Conservation (phyloP, 805 yeast genomes). For the Sporopachydermia quercuum region DNA sequence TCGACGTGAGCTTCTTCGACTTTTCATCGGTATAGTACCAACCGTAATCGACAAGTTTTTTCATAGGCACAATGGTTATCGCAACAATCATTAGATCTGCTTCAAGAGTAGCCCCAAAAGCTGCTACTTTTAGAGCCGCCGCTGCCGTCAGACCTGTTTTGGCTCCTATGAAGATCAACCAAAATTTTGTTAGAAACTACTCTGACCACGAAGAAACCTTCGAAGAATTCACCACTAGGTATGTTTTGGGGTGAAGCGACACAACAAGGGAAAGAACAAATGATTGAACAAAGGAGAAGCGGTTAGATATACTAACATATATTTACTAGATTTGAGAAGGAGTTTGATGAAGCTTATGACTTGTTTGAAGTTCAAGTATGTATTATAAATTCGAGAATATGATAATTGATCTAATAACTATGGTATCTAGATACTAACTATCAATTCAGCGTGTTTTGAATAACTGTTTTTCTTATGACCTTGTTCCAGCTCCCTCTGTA, state of each 20-base stretch:
- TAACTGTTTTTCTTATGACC: constrained; percentile 96
- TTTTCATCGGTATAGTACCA: too few relatives aligned
- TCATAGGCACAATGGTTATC: neutral
- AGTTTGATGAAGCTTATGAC: constrained; percentile 88
- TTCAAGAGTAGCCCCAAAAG: neutral
- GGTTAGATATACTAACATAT: constrained; percentile 1
- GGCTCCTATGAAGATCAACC: constrained; percentile 10
- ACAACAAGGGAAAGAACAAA: neutral
- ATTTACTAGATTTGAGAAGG: constrained; percentile 66
- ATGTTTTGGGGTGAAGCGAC: constrained; percentile 15
- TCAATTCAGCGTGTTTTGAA: constrained; percentile 71
- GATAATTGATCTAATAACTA: too few relatives aligned
- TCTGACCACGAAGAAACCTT: constrained; percentile 88
- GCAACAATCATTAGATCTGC: neutral
- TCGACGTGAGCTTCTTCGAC: too few relatives aligned
- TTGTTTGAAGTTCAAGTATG: constrained; percentile 61
- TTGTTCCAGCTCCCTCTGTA: constrained; percentile 96
- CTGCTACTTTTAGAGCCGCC: neutral
- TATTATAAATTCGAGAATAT: constrained; percentile 4
- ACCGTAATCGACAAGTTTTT: too few relatives aligned
- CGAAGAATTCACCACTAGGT: constrained; percentile 83
- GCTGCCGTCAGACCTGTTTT: constrained; percentile 7
- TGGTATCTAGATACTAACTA: constrained; percentile 2
- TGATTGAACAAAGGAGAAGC: constrained; percentile 3
- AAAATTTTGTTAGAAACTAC: constrained; percentile 41